Evolutionary conservation across 805 yeast genomes (phyloP).

Genomic region (Tetrapisispora namnaoensis): DNA sequence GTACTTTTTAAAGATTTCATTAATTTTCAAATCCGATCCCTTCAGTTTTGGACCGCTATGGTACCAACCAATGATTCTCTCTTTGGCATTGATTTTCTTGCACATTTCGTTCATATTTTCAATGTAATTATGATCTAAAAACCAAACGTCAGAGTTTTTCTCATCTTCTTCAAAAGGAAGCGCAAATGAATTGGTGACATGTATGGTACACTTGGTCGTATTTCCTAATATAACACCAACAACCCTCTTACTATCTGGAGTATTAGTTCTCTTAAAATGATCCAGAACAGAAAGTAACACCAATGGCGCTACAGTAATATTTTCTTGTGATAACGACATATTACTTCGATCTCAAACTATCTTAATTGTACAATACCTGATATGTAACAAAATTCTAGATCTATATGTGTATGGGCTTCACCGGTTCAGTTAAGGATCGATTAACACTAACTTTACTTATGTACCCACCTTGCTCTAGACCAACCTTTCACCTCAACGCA

Average conservation of each 20-base stretch:
- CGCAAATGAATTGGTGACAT: constrained; percentile 88
- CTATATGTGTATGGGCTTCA: too few relatives aligned
- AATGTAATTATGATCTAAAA: constrained; percentile 89
- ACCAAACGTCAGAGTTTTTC: constrained; percentile 87
- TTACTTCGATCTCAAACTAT: too few relatives aligned
- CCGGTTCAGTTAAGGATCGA: too few relatives aligned
- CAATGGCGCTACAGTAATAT: constrained; percentile 89
- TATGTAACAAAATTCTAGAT: too few relatives aligned
- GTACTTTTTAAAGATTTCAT: constrained; percentile 79
- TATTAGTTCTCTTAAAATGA: constrained; percentile 83
- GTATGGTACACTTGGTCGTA: constrained; percentile 41
- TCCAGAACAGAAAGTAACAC: constrained; percentile 91
- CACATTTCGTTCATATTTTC: constrained; percentile 98
- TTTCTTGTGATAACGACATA: constrained; percentile 27
- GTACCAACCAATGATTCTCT: constrained; percentile 96
- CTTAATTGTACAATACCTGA: too few relatives aligned
- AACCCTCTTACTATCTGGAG: constrained; percentile 67
- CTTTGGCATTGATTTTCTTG: constrained; percentile 94
- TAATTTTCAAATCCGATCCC: constrained; percentile 81
- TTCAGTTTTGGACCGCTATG: constrained; percentile 93
- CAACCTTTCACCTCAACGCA: too few relatives aligned
- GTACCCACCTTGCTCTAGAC: too few relatives aligned
- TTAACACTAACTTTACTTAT: too few relatives aligned
- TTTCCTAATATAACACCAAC: constrained; percentile 94
- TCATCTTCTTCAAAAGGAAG: constrained; percentile 98